A percentile compares a stretch with the other conserved stretches of the same genome.
Evolutionary conservation across 2,329 filamentous ascomycete genomes (phyloP).

Genomic region (Sporothrix brunneoviolacea): DNA sequence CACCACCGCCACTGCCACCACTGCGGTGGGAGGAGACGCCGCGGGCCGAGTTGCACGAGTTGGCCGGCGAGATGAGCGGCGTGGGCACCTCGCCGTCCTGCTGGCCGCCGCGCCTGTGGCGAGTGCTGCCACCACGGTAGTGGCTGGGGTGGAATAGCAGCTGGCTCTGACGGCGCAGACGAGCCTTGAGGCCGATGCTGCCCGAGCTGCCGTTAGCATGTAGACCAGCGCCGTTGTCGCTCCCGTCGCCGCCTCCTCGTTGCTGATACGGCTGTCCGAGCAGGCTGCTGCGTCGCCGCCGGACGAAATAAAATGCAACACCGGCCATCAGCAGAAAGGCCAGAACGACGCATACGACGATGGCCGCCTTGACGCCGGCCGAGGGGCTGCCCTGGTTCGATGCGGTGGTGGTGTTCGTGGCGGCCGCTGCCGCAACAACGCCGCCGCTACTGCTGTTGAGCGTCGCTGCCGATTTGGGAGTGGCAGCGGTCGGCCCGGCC

Average conservation of each 20-base stretch:
- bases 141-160: conserved; percentile 16
- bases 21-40: too few relatives aligned
- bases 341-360: conserved; percentile 37
- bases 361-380: conserved; percentile 36
- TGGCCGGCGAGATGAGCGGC: conserved; percentile 35
- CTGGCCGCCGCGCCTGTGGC: too few relatives aligned
- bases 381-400: conserved; percentile 20
- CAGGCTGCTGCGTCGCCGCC: conserved; percentile 17
- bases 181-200: conserved; percentile 19
- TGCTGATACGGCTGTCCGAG: conserved; percentile 4
- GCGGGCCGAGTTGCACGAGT: conserved; percentile 18
- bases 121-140: background rate
- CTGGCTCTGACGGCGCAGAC: conserved; percentile 5
- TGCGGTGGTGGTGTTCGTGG: background rate
- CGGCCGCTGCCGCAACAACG: background rate
- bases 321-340: conserved; percentile 31
- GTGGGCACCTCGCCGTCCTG: conserved; percentile 29
- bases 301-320: conserved; percentile 32
- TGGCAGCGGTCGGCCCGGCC: background rate
- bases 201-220: background rate
- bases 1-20: too few relatives aligned
- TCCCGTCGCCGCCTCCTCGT: background rate
- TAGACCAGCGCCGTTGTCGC: background rate
- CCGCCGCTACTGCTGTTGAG: background rate
- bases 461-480: background rate